Evolutionary conservation across 768 basidiomycete species (phyloP), one percentile per base, ranked within the genome.

Genomic region (Auricularia cornea): DNA sequence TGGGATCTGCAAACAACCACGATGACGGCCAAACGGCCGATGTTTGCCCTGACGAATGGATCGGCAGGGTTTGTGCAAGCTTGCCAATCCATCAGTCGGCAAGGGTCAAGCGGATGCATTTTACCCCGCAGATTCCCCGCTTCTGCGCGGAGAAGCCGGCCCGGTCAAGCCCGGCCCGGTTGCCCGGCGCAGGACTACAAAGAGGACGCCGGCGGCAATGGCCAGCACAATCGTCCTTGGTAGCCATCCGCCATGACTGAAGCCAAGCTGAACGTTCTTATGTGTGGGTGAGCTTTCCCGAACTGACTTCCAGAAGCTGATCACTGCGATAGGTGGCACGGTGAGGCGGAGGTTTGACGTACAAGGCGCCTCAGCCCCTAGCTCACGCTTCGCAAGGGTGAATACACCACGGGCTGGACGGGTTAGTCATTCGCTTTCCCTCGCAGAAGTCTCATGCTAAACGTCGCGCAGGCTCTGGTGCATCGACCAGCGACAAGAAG

Each of bases 361-460:
- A 35, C 33, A 14, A 20, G 18, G 29, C n/a, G n/a, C n/a, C 11
- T 10, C 20, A 63, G 56, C 26, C 29, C 28, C 35, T 63, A 63
- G 48, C 48, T 60, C 60, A 38, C 40, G 40, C 41, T 26, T 63
- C 38, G 56, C 3, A 61, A 84, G 85, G 90, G 91, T 51, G 92
- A 95, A 78, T 96, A 96, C 73, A 96, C 94, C 66, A 96, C 94
- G 60, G 94, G 94, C 72, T 96, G 91, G 90, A 93, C 91, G 11
- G 86, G 85, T 14, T 10, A 0, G 54, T 29, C 11, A 48, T 38
- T 38, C 20, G 44, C 16, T 20, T 48, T 48, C 30, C 28, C 26
- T 30, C 26, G 26, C 28, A 28, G 6, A 6, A 28, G 54, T 26
- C 26, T 57, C 16, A 26, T 57, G 11, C 26, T 31, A 26, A 20